phyloP scores from a whole-genome alignment of 768 basidiomycete genomes.

The Pleurotus djamor region DNA sequence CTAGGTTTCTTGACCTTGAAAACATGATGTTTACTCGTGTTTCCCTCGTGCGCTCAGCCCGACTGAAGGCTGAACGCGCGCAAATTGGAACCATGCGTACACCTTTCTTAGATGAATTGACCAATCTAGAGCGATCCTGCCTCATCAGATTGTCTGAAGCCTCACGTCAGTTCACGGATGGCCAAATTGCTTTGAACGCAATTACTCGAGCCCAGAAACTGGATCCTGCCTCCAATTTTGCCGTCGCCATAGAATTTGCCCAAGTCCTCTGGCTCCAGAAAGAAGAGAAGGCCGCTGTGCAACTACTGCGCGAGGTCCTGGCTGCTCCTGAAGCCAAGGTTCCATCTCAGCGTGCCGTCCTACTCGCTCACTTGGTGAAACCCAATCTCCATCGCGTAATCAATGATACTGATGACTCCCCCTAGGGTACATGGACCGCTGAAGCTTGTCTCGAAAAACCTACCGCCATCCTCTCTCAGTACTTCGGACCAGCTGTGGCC shows the following conservation, averaged over 20 bases:
- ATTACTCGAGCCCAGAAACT: slow-evolving; percentile 73
- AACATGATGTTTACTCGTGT: slow-evolving; percentile 77
- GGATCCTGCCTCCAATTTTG: slow-evolving; percentile 38
- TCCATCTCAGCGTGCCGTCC: slow-evolving; percentile 23
- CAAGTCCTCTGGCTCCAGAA: slow-evolving; percentile 87
- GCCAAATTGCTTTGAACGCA: slow-evolving; percentile 86
- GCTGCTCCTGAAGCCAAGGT: slow-evolving; percentile 17
- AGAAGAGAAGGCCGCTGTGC: slow-evolving; percentile 83
- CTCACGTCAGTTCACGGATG: slow-evolving; percentile 64
- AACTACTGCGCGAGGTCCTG: slow-evolving; percentile 52
- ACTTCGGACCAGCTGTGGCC: slow-evolving; percentile 63
- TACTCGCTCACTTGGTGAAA: slow-evolving; percentile 66
- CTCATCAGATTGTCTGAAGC: slow-evolving; percentile 69
- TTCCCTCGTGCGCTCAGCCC: slow-evolving; percentile 72
- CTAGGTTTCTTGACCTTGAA: slow-evolving; percentile 76
- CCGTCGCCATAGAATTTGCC: slow-evolving; percentile 79
- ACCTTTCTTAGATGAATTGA: slow-evolving; percentile 47
- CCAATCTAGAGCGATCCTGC: slow-evolving; percentile 64
- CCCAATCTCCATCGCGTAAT: neutral
- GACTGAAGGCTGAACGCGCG: slow-evolving; percentile 68
- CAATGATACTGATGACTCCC: neutral
- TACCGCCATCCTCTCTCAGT: slow-evolving; percentile 61
- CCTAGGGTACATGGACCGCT: slow-evolving; percentile 87
- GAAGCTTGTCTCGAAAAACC: slow-evolving; percentile 85
- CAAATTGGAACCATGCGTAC: slow-evolving; percentile 72